A percentile compares a stretch with the other conserved stretches of the same genome.
Evolutionary conservation across 2,329 filamentous ascomycete species (phyloP).

Genomic region (Didymella pinodella): DNA sequence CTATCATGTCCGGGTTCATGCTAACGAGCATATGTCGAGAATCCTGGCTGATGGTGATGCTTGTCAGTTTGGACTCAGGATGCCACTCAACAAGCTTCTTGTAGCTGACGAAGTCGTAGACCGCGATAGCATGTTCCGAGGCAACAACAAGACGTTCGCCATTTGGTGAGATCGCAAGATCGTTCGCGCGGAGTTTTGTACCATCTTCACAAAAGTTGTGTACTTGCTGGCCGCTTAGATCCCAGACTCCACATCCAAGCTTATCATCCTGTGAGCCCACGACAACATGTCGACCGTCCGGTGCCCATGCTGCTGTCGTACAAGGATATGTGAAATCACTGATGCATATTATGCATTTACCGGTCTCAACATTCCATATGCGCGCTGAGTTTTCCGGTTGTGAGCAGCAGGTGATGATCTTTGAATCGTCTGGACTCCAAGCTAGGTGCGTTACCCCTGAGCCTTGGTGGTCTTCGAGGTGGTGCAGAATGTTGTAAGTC

Average conservation of each 20-base stretch:
- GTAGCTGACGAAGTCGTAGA: conserved; percentile 81
- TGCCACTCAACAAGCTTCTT: conserved; percentile 78
- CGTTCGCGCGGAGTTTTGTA: conserved; percentile 75
- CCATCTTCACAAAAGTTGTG: conserved; percentile 68
- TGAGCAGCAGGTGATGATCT: conserved; percentile 82
- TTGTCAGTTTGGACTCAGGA: conserved; percentile 75
- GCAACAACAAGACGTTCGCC: conserved; percentile 82
- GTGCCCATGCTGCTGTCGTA: conserved; percentile 88
- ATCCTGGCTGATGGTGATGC: conserved; percentile 81
- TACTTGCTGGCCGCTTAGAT: conserved; percentile 66
- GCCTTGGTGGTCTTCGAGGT: conserved; percentile 68
- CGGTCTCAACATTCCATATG: conserved; percentile 69
- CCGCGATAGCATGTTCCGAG: conserved; percentile 74
- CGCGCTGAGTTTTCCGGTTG: conserved; percentile 71
- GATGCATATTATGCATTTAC: conserved; percentile 65
- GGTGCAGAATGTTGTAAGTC: conserved; percentile 70
- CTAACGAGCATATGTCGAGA: conserved; percentile 85
- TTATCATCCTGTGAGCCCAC: conserved; percentile 62
- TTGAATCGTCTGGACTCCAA: conserved; percentile 91
- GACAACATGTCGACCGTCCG: conserved; percentile 78
- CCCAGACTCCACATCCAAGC: conserved; percentile 62
- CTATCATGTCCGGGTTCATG: conserved; percentile 76
- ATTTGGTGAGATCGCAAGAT: conserved; percentile 82
- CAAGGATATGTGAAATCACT: conserved; percentile 82
- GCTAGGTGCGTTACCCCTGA: conserved; percentile 81